phyloP scores from a whole-genome alignment of 371 early-diverging fungal species.

The Mucor racemosus region DNA sequence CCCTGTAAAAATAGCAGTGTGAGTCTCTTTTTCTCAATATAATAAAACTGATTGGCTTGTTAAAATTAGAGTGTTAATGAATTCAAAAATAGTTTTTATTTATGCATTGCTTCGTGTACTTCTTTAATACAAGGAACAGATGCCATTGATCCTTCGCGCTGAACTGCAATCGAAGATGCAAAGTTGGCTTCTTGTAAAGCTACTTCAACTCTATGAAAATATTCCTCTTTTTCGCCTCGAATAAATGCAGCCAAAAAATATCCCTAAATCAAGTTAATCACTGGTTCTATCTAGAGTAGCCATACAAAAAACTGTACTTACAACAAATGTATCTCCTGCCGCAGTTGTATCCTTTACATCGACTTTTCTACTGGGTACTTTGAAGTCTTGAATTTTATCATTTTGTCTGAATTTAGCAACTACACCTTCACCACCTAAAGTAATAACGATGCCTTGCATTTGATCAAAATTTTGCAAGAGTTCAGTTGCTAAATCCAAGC shows the following conservation, averaged over 20 bases:
- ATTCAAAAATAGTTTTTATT: conserved; percentile 8
- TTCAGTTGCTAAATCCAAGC: conserved; percentile 45
- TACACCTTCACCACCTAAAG: conserved; percentile 75
- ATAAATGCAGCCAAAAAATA: conserved; percentile 74
- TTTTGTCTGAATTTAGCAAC: conserved; percentile 53
- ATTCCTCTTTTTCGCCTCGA: conserved; percentile 37
- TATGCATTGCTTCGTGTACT: conserved; percentile 33
- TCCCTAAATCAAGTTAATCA: conserved; percentile 55
- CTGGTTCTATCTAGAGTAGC: no score
- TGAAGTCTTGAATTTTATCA: conserved; percentile 38
- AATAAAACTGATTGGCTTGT: conserved; percentile 13
- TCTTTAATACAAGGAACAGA: conserved; percentile 59
- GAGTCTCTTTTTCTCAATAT: not conserved
- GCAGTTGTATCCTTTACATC: conserved; percentile 74
- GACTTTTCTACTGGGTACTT: conserved; percentile 50
- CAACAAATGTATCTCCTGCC: conserved; percentile 89
- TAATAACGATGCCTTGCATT: conserved; percentile 71
- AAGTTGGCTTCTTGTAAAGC: conserved; percentile 59
- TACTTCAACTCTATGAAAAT: conserved; percentile 46
- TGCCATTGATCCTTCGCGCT: conserved; percentile 66
- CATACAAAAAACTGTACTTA: conserved; percentile 20
- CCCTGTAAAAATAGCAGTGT: conserved; percentile 22
- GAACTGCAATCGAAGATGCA: conserved; percentile 65
- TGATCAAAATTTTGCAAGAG: conserved; percentile 43
- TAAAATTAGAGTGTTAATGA: conserved; percentile 10